Evolutionary conservation across 2,329 filamentous ascomycete genomes (phyloP).

Genomic region (Reticulascus tulasneorum): DNA sequence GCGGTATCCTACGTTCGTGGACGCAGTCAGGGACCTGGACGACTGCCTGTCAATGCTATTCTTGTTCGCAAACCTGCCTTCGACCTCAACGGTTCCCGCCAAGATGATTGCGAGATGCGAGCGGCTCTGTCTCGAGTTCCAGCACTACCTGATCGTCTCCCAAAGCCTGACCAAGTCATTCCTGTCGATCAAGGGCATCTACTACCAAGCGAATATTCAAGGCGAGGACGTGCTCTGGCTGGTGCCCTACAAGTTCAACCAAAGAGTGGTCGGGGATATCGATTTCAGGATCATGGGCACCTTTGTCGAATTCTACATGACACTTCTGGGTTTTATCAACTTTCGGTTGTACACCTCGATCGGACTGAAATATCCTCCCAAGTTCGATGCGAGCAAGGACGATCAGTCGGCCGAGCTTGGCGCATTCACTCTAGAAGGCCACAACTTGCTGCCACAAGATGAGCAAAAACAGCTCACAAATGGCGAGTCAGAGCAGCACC

Average conservation of each 20-base stretch:
- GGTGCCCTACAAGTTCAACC: slow-evolving; percentile 96
- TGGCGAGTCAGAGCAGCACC: slow-evolving; percentile 43
- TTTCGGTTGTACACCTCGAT: slow-evolving; percentile 89
- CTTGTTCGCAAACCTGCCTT: slow-evolving; percentile 93
- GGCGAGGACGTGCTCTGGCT: slow-evolving; percentile 97
- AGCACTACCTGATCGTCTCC: slow-evolving; percentile 93
- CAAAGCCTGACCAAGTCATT: slow-evolving; percentile 93
- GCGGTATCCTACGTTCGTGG: slow-evolving; percentile 94
- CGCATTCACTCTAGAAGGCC: slow-evolving; percentile 83
- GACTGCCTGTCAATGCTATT: slow-evolving; percentile 97
- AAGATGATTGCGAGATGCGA: slow-evolving; percentile 97
- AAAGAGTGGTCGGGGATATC: slow-evolving; percentile 87
- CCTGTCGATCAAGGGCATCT: slow-evolving; percentile 97
- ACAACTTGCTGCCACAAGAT: slow-evolving; percentile 53
- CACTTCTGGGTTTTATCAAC: slow-evolving; percentile 91
- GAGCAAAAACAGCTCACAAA: slow-evolving; percentile 51
- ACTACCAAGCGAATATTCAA: slow-evolving; percentile 96
- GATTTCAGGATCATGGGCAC: slow-evolving; percentile 99
- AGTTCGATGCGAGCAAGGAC: slow-evolving; percentile 83
- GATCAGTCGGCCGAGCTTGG: slow-evolving; percentile 85
- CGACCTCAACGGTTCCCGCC: slow-evolving; percentile 80
- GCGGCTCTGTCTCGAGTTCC: slow-evolving; percentile 88
- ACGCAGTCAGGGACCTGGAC: slow-evolving; percentile 90
- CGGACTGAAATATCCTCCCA: slow-evolving; percentile 91
- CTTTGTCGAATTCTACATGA: slow-evolving; percentile 98